These are phyloP conservation scores for Podospora pseudopauciseta DNA, from an alignment of 495 filamentous ascomycete species.

Conservation along the genomic window DNA sequence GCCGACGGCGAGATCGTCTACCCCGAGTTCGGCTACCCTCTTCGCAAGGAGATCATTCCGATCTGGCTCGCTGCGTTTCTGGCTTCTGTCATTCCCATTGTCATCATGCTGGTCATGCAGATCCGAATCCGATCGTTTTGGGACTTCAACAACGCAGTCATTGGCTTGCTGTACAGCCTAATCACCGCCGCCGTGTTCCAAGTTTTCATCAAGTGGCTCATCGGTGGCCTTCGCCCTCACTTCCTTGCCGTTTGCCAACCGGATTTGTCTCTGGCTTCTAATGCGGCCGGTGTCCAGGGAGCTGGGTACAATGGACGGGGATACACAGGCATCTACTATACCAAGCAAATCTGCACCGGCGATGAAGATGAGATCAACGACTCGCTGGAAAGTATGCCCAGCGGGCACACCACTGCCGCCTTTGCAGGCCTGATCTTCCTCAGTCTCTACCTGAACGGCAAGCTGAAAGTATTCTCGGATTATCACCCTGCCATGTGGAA, in stretches of 20 bases:
- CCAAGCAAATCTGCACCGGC: slow-evolving; percentile 46
- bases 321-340: slow-evolving; percentile 47
- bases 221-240: slow-evolving; percentile 44
- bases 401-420: slow-evolving; percentile 55
- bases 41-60: slow-evolving; percentile 60
- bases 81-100: slow-evolving; percentile 53
- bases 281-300: slow-evolving; percentile 31
- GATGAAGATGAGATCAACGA: slow-evolving; percentile 52
- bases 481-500: slow-evolving; percentile 54
- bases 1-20: slow-evolving; percentile 59
- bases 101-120: slow-evolving; percentile 55
- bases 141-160: slow-evolving; percentile 61
- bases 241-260: slow-evolving; percentile 59
- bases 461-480: slow-evolving; percentile 58
- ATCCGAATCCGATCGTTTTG: slow-evolving; percentile 62
- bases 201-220: slow-evolving; percentile 38
- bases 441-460: slow-evolving; percentile 60
- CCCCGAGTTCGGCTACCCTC: slow-evolving; percentile 58
- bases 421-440: slow-evolving; percentile 57
- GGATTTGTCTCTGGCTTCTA: slow-evolving; percentile 35
- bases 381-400: slow-evolving; percentile 47
- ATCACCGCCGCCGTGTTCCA: slow-evolving; percentile 57
- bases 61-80: slow-evolving; percentile 59
- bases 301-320: slow-evolving; percentile 45
- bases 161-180: slow-evolving; percentile 58